These are phyloP conservation scores for Pseudohalonectria lignicola DNA, from an alignment of 2,329 filamentous ascomycete genomes.

Conservation along the genomic window DNA sequence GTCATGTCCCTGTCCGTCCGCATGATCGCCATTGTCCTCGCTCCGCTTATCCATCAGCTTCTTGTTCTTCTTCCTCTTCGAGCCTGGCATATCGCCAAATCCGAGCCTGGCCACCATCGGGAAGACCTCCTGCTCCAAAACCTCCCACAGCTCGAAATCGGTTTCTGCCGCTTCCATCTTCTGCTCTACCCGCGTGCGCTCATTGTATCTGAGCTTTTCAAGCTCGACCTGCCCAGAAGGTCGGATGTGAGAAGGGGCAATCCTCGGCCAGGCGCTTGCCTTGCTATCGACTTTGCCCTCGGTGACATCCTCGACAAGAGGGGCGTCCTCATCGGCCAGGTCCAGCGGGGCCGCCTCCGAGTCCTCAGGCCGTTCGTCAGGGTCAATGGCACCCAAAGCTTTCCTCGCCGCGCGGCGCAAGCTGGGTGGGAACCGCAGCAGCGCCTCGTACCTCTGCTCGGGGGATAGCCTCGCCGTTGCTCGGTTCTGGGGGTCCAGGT, in stretches of 20 bases:
- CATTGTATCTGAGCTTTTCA: neutral
- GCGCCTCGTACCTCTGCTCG: conserved; percentile 20
- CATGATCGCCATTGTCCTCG: too few relatives aligned
- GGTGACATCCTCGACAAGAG: conserved; percentile 12
- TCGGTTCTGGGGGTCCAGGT: neutral
- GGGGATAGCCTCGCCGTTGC: conserved; percentile 5
- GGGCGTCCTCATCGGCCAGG: neutral
- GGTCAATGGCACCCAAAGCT: conserved; percentile 22
- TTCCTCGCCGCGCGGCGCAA: conserved; percentile 25
- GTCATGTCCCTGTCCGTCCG: too few relatives aligned
- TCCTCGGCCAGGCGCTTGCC: conserved; percentile 9
- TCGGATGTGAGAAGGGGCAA: too few relatives aligned
- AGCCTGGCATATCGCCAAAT: conserved; percentile 22
- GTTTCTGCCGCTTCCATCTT: conserved; percentile 43
- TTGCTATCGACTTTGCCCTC: conserved; percentile 3
- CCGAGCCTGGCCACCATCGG: conserved; percentile 44
- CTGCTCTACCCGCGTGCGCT: conserved; percentile 24
- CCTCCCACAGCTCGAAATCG: conserved; percentile 55
- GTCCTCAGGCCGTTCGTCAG: conserved; percentile 4
- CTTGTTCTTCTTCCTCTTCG: conserved; percentile 6
- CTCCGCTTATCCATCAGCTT: too few relatives aligned
- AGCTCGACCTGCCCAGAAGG: neutral
- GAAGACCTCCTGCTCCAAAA: conserved; percentile 59
- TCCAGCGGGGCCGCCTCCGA: conserved; percentile 2
- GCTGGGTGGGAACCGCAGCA: conserved; percentile 27